phyloP scores from a whole-genome alignment of 75 land plant genomes.

The Cupressus sempervirens region DNA sequence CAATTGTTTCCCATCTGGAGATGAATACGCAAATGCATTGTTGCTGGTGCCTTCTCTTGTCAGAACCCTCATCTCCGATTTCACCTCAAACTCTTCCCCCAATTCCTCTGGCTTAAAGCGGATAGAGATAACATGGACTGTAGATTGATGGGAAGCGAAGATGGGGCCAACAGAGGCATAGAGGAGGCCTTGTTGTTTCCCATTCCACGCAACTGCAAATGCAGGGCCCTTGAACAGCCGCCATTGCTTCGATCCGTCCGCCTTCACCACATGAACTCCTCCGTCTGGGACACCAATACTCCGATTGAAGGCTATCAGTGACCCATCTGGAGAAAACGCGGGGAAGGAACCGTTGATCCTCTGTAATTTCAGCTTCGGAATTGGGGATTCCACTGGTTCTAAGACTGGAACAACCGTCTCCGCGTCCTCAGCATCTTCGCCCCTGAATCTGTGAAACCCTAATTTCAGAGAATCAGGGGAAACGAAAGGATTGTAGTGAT shows the following conservation, averaged over 20 bases:
- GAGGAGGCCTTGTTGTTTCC: conserved; percentile 26
- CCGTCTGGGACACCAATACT: conserved; percentile 13
- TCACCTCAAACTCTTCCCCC: conserved; percentile 11
- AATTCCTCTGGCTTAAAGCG: conserved; percentile 21
- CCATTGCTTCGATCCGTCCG: conserved; percentile 43
- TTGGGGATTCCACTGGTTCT: conserved; percentile 24
- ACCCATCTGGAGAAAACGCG: conserved; percentile 42
- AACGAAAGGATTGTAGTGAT: conserved; percentile 57
- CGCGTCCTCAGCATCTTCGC: conserved; percentile 10
- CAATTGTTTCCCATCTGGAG: conserved; percentile 77
- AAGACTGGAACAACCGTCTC: conserved; percentile 19
- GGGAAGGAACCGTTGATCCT: conserved; percentile 43
- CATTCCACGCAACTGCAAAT: conserved; percentile 34
- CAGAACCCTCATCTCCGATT: conserved; percentile 27
- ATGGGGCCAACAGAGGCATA: conserved; percentile 39
- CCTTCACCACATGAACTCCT: conserved; percentile 20
- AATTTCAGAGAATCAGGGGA: conserved; percentile 19
- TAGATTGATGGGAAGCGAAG: conserved; percentile 27
- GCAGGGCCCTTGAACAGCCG: conserved; percentile 15
- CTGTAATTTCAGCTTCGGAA: conserved; percentile 18
- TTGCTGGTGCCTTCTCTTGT: conserved; percentile 32
- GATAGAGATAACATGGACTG: conserved; percentile 32
- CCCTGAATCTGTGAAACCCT: conserved; percentile 53
- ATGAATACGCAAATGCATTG: conserved; percentile 67
- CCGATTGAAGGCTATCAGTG: conserved; percentile 33